Evolutionary conservation across 2,329 filamentous ascomycete species (phyloP).

Genomic region (Diaporthe ilicicola): DNA sequence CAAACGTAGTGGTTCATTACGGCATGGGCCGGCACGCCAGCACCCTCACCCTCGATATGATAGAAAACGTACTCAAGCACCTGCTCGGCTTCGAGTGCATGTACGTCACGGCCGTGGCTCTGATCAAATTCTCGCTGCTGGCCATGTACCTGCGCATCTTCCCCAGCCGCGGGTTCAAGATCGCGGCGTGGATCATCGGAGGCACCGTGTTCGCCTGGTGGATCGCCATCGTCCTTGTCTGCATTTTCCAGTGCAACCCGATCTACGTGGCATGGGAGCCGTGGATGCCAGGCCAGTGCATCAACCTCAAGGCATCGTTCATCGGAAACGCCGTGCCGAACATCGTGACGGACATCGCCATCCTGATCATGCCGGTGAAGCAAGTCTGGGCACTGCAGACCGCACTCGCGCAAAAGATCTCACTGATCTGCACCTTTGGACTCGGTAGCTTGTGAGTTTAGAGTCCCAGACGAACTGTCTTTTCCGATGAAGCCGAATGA

Average conservation of each 20-base stretch:
- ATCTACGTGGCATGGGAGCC: conserved; percentile 47
- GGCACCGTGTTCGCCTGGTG: conserved; percentile 36
- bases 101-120: conserved; percentile 35
- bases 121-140: conserved; percentile 39
- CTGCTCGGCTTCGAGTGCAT: conserved; percentile 32
- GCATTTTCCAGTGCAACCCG: conserved; percentile 50
- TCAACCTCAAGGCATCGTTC: conserved; percentile 49
- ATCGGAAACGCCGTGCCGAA: conserved; percentile 55
- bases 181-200: conserved; percentile 32
- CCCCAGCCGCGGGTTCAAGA: conserved; percentile 37
- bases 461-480: background rate
- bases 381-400: conserved; percentile 35
- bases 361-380: conserved; percentile 40
- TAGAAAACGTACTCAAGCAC: conserved; percentile 36
- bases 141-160: conserved; percentile 40
- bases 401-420: conserved; percentile 24
- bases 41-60: conserved; percentile 25
- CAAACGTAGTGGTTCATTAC: conserved; percentile 29
- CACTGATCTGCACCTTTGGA: conserved; percentile 26
- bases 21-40: conserved; percentile 32
- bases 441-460: conserved; percentile 45
- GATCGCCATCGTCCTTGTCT: conserved; percentile 36
- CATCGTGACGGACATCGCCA: conserved; percentile 48
- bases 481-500: no score
- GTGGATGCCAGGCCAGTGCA: conserved; percentile 46